A percentile compares a stretch with the other conserved stretches of the same genome.
phyloP scores from a whole-genome alignment of 2,329 filamentous ascomycete species.

The Penicillium sp. region DNA sequence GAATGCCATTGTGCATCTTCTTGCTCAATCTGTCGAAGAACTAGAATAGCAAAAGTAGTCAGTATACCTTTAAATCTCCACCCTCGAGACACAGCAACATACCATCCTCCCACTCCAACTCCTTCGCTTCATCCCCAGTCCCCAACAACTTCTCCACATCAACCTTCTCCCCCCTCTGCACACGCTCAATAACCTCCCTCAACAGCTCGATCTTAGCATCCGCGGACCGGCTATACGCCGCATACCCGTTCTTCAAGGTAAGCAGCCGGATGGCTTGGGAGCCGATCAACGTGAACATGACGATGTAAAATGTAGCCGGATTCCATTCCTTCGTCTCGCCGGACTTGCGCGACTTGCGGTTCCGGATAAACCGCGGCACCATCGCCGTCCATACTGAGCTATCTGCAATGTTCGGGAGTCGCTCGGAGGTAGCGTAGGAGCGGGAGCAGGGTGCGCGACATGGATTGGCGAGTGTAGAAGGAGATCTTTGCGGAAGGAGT shows the following conservation, averaged over 20 bases:
- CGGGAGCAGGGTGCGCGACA: conserved; percentile 9
- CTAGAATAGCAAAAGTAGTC: conserved; percentile 24
- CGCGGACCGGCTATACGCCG: conserved; percentile 70
- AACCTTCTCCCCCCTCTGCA: conserved; percentile 60
- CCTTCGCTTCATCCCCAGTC: conserved; percentile 71
- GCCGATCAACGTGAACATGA: conserved; percentile 83
- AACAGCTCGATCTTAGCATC: conserved; percentile 77
- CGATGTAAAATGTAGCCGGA: conserved; percentile 78
- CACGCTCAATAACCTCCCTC: conserved; percentile 60
- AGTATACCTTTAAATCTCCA: neutral
- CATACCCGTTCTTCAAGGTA: conserved; percentile 72
- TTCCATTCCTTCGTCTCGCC: conserved; percentile 68
- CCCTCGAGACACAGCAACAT: conserved; percentile 32
- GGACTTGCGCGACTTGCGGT: conserved; percentile 31
- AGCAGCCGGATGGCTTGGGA: conserved; percentile 96
- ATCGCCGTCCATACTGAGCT: conserved; percentile 69
- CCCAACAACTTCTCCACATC: conserved; percentile 83
- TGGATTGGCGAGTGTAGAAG: conserved; percentile 5
- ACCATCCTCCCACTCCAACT: conserved; percentile 89
- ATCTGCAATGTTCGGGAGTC: conserved; percentile 51
- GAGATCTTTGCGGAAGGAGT: conserved; percentile 1
- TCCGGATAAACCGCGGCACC: conserved; percentile 61
- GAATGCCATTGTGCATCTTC: conserved; percentile 43
- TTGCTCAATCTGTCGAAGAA: conserved; percentile 42
- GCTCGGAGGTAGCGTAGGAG: conserved; percentile 24